Conservation (phyloP, 345 rosid species). For the Pistacia atlantica region DNA sequence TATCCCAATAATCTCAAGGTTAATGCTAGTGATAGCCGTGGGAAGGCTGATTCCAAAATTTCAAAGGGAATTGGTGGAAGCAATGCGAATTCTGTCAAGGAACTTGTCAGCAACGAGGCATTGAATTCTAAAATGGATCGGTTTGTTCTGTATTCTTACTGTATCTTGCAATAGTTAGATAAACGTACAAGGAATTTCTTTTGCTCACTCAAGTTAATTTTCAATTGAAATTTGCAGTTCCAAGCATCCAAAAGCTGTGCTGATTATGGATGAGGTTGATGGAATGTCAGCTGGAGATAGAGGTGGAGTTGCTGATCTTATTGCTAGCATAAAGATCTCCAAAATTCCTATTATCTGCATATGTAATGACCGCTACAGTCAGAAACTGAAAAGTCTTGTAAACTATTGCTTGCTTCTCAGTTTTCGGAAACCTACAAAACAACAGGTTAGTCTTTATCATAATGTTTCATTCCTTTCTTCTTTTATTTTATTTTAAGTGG, state of each 20-base stretch:
- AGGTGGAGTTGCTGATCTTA: slow-evolving; percentile 97
- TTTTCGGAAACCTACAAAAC: slow-evolving; percentile 91
- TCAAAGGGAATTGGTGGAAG: slow-evolving; percentile 93
- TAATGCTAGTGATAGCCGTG: slow-evolving; percentile 98
- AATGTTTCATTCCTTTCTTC: slow-evolving; percentile 5
- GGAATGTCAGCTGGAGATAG: slow-evolving; percentile 99
- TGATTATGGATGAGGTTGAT: slow-evolving; percentile 99
- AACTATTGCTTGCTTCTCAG: slow-evolving; percentile 83
- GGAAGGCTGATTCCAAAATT: slow-evolving; percentile 85
- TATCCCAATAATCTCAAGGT: slow-evolving; percentile 45
- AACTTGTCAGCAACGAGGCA: slow-evolving; percentile 89
- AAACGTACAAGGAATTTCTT: neutral
- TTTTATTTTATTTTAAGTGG: slow-evolving; percentile 20
- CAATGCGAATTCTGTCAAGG: slow-evolving; percentile 93
- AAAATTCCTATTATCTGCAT: slow-evolving; percentile 96
- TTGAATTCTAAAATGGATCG: slow-evolving; percentile 59
- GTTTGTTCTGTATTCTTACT: slow-evolving; percentile 36
- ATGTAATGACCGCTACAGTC: slow-evolving; percentile 98
- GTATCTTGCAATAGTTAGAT: slow-evolving; percentile 11
- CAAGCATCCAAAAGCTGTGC: slow-evolving; percentile 74
- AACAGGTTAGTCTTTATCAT: slow-evolving; percentile 58
- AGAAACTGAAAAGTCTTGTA: slow-evolving; percentile 90
- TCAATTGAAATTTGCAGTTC: slow-evolving; percentile 49
- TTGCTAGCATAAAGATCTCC: slow-evolving; percentile 93
- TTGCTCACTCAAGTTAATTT: slow-evolving; percentile 1